Evolutionary conservation across 345 rosid genomes (phyloP).

Genomic region (Arabis hirsuta): DNA sequence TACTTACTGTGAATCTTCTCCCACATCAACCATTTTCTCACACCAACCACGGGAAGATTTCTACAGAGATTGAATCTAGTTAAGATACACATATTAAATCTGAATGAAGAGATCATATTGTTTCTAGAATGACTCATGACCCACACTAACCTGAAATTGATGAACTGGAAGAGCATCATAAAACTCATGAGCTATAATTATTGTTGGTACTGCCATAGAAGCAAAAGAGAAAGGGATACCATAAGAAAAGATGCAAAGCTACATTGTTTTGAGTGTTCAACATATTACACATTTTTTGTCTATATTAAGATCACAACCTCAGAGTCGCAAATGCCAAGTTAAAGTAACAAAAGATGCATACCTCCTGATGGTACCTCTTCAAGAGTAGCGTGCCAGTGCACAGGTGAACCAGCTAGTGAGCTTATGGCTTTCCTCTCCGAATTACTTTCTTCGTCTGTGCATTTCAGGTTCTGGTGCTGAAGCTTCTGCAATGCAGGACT

Average conservation of each 20-base stretch:
- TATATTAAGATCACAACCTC: not conserved
- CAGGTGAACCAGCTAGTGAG: slow-evolving; percentile 63
- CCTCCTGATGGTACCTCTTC: slow-evolving; percentile 90
- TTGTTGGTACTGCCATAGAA: slow-evolving; percentile 68
- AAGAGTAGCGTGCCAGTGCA: slow-evolving; percentile 77
- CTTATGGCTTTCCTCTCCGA: slow-evolving; percentile 54
- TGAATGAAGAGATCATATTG: not conserved
- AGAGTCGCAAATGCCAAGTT: slow-evolving; percentile 22
- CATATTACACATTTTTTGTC: not conserved
- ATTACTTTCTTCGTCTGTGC: slow-evolving; percentile 53
- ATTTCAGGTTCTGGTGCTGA: slow-evolving; percentile 68
- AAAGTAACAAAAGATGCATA: slow-evolving; percentile 46
- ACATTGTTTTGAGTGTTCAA: not conserved
- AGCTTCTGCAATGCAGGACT: slow-evolving; percentile 83
- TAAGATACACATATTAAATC: slow-evolving; percentile 17
- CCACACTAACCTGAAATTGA: slow-evolving; percentile 83
- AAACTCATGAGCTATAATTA: slow-evolving; percentile 91
- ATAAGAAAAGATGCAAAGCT: slow-evolving; percentile 21
- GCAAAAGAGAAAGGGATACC: slow-evolving; percentile 30
- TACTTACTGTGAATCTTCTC: slow-evolving; percentile 72
- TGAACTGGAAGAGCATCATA: slow-evolving; percentile 95
- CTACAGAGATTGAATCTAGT: slow-evolving; percentile 45
- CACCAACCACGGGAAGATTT: slow-evolving; percentile 88
- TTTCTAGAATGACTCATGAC: not conserved
- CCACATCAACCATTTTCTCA: slow-evolving; percentile 86